Percentiles rank a stretch among this genome's conserved stretches.
phyloP scores from a whole-genome alignment of 2,329 filamentous ascomycete genomes.

The Xylaria multiplex region DNA sequence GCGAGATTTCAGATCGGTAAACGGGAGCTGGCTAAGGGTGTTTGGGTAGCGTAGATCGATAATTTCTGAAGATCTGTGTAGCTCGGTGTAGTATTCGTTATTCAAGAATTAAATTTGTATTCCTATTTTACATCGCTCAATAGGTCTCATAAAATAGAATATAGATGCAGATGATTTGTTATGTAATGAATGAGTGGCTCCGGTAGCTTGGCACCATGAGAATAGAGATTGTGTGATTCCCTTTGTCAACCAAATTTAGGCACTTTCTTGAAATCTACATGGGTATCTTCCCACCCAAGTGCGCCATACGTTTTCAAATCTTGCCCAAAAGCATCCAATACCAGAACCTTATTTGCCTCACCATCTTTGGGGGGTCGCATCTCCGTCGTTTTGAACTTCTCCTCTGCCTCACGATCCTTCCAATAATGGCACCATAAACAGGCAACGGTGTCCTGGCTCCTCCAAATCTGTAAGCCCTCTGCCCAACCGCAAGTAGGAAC shows the following conservation, averaged over 20 bases:
- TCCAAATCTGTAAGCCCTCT: constrained; percentile 19
- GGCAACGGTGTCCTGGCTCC: constrained; percentile 14
- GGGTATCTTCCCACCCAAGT: constrained; percentile 29
- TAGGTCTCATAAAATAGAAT: no score
- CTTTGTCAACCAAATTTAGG: constrained; percentile 11
- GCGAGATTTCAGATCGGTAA: constrained; percentile 12
- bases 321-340: constrained; percentile 27
- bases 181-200: no score
- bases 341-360: constrained; percentile 14
- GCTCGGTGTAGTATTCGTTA: no score
- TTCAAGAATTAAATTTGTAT: no score
- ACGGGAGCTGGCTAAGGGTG: neutral
- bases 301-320: constrained; percentile 24
- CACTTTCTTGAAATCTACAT: constrained; percentile 32
- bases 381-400: constrained; percentile 29
- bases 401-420: constrained; percentile 29
- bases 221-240: no score
- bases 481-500: constrained; percentile 28
- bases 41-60: constrained; percentile 20
- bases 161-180: no score
- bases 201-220: no score
- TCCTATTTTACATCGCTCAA: no score
- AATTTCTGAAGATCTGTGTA: neutral
- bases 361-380: constrained; percentile 21
- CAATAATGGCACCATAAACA: constrained; percentile 33